phyloP scores from a whole-genome alignment of 2,329 filamentous ascomycete genomes.

The Fusarium albidum region DNA sequence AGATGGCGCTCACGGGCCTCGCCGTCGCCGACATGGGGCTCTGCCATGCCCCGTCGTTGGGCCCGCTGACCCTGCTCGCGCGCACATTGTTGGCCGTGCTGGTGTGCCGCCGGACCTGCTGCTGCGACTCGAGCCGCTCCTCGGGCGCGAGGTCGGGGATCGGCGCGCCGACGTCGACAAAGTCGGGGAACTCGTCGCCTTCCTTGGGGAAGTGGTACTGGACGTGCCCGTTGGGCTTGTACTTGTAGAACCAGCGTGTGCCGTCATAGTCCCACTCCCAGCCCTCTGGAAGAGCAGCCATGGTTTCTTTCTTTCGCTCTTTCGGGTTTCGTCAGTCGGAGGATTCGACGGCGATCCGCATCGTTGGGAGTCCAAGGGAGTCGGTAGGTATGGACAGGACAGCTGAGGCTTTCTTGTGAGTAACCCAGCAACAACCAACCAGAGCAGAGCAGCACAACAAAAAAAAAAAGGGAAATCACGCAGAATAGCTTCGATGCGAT shows the following conservation, averaged over 20 bases:
- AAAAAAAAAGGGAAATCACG: no score
- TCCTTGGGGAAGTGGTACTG: constrained; percentile 66
- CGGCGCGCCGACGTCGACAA: constrained; percentile 50
- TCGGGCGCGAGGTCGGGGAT: constrained; percentile 57
- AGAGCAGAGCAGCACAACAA: no score
- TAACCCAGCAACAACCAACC: no score
- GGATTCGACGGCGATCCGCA: constrained; percentile 24
- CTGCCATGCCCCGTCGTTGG: constrained; percentile 24
- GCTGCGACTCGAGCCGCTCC: constrained; percentile 61
- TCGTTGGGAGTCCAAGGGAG: no score
- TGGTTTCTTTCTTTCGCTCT: constrained; percentile 26
- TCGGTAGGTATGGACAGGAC: no score
- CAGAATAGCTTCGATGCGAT: no score
- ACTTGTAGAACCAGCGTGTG: constrained; percentile 65
- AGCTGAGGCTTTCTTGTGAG: no score
- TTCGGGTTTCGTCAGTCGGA: constrained; percentile 8
- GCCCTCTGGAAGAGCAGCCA: constrained; percentile 56
- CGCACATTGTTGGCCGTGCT: constrained; percentile 21
- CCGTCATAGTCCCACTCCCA: constrained; percentile 69
- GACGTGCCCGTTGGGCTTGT: constrained; percentile 60
- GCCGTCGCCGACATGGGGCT: constrained; percentile 46
- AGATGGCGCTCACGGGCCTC: constrained; percentile 44
- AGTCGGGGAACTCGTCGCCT: constrained; percentile 67
- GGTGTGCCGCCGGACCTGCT: constrained; percentile 53
- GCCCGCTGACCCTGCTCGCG: constrained; percentile 7